Percentiles rank a stretch among this genome's conserved stretches.
Conservation (phyloP, 345 rosid genomes). For the Acer yangbiense region DNA sequence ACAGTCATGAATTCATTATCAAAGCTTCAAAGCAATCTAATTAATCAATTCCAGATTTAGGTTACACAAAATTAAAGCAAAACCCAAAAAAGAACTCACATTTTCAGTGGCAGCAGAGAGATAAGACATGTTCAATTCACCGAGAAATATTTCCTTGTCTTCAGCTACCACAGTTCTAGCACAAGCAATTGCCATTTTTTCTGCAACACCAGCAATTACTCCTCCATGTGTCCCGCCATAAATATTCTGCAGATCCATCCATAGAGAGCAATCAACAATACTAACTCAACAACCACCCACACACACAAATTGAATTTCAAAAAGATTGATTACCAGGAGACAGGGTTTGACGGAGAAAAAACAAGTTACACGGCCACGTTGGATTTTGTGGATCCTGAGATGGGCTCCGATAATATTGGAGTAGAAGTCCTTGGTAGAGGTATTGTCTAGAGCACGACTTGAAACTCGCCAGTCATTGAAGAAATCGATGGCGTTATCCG, state of each 20-base stretch:
- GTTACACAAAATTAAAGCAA: background rate
- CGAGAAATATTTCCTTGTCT: slow-evolving; percentile 62
- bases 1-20: background rate
- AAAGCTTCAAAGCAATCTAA: background rate
- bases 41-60: background rate
- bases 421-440: slow-evolving; percentile 40
- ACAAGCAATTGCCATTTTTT: slow-evolving; percentile 65
- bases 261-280: background rate
- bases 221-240: slow-evolving; percentile 72
- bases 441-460: slow-evolving; percentile 23
- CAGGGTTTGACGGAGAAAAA: slow-evolving; percentile 55
- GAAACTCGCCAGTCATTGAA: slow-evolving; percentile 27
- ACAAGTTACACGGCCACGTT: slow-evolving; percentile 62
- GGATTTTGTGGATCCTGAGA: slow-evolving; percentile 41
- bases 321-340: slow-evolving; percentile 38
- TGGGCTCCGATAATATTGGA: slow-evolving; percentile 49
- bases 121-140: slow-evolving; percentile 68
- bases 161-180: slow-evolving; percentile 59
- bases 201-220: slow-evolving; percentile 60
- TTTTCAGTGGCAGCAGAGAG: slow-evolving; percentile 51
- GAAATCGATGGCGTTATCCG: slow-evolving; percentile 12
- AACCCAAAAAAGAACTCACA: slow-evolving; percentile 23
- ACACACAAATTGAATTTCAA: background rate
- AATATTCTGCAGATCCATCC: slow-evolving; percentile 40
- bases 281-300: too few species aligned